phyloP scores from a whole-genome alignment of 2,329 filamentous ascomycete genomes.

The Aphanocladium album region DNA sequence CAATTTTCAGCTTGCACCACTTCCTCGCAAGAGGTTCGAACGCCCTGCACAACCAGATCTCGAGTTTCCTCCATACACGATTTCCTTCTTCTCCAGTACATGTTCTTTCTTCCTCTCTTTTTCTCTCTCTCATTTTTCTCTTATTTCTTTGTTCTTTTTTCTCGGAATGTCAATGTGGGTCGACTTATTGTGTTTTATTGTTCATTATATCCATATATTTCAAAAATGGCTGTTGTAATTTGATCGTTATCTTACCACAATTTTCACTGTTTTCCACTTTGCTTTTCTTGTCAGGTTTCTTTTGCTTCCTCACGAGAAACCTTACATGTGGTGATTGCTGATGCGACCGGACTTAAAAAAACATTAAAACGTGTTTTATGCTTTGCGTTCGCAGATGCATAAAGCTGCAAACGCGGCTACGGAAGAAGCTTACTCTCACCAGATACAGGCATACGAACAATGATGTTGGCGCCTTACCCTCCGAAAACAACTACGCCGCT shows the following conservation, averaged over 20 bases:
- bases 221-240: slow-evolving; percentile 15
- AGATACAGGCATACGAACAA: too few relatives aligned
- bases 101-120: background rate
- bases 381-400: background rate
- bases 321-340: background rate
- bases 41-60: background rate
- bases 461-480: background rate
- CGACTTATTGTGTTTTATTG: slow-evolving; percentile 14
- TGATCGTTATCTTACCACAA: slow-evolving; percentile 7
- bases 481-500: background rate
- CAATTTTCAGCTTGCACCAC: background rate
- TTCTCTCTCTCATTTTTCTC: slow-evolving; percentile 15
- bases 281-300: background rate
- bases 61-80: background rate
- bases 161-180: slow-evolving; percentile 12
- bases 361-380: background rate
- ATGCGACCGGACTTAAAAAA: background rate
- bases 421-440: background rate
- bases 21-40: background rate
- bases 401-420: background rate
- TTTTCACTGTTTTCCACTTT: background rate
- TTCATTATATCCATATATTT: slow-evolving; percentile 16
- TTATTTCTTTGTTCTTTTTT: slow-evolving; percentile 11
- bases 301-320: background rate
- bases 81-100: slow-evolving; percentile 8